These are phyloP conservation scores for Allium cepa DNA, from an alignment of 106 monocot genomes.

Conservation along the genomic window DNA sequence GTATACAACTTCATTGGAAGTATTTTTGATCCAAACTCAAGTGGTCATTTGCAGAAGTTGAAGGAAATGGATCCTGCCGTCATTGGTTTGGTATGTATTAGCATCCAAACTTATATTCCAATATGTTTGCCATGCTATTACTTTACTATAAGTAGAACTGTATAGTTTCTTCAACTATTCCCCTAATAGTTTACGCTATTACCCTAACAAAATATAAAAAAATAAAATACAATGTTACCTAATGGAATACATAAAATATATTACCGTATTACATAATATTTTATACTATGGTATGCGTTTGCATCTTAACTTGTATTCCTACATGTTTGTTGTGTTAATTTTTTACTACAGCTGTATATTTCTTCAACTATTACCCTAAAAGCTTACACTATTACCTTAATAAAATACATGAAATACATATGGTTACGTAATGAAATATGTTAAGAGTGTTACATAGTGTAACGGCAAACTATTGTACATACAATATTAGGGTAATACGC, in stretches of 20 bases:
- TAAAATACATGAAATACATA: too few relatives aligned
- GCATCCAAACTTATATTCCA: slow-evolving; percentile 38
- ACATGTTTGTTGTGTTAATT: too few relatives aligned
- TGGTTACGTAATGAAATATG: too few relatives aligned
- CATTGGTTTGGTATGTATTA: too few relatives aligned
- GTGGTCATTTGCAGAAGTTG: slow-evolving; percentile 49
- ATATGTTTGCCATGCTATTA: slow-evolving; percentile 1
- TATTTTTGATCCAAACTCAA: slow-evolving; percentile 51
- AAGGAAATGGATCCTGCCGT: slow-evolving; percentile 58
- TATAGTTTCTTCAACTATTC: background rate
- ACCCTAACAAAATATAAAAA: background rate
- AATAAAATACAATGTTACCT: background rate
- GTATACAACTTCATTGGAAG: slow-evolving; percentile 60
- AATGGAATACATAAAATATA: background rate
- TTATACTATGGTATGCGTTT: background rate
- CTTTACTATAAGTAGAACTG: background rate
- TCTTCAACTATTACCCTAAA: too few relatives aligned
- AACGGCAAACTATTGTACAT: too few relatives aligned
- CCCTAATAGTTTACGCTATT: background rate
- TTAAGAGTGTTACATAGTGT: too few relatives aligned
- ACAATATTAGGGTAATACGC: too few relatives aligned
- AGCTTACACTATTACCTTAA: too few relatives aligned
- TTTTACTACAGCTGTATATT: too few relatives aligned
- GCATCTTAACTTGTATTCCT: background rate
- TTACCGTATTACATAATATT: background rate